Percentiles rank a stretch among this genome's conserved stretches.
These are phyloP conservation scores for Aureobasidium lini DNA, from an alignment of 2,329 filamentous ascomycete species.

Conservation along the genomic window DNA sequence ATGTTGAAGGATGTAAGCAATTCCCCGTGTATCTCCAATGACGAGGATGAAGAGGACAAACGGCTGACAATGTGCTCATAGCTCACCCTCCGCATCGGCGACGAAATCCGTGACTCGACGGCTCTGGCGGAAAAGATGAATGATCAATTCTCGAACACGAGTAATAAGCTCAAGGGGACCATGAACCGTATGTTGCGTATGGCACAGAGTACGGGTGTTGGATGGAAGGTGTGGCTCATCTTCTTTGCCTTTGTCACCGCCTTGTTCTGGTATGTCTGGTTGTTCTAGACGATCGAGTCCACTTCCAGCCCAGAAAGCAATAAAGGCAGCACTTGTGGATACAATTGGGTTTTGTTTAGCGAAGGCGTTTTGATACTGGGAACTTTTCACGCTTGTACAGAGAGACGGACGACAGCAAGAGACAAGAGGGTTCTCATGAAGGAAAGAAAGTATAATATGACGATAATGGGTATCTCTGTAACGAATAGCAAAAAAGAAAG, in stretches of 20 bases:
- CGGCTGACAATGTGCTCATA: conserved; percentile 28
- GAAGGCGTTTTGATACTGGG: background rate
- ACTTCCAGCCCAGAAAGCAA: too few relatives aligned
- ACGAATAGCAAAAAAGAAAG: background rate
- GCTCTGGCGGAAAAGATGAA: conserved; percentile 93
- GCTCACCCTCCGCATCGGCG: conserved; percentile 89
- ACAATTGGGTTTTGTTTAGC: background rate
- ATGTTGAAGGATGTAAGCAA: conserved; percentile 74
- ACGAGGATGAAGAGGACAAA: background rate
- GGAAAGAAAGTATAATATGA: background rate
- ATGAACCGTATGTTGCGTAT: conserved; percentile 97
- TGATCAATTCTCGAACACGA: conserved; percentile 80
- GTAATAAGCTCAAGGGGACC: conserved; percentile 73
- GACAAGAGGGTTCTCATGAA: background rate
- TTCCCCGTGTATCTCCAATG: background rate
- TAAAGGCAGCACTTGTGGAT: too few relatives aligned
- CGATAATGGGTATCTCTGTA: conserved; percentile 11
- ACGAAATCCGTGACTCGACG: conserved; percentile 87
- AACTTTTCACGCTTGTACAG: background rate
- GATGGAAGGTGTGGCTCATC: conserved; percentile 86
- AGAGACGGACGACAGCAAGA: background rate
- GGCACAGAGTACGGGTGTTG: conserved; percentile 88
- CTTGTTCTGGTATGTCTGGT: conserved; percentile 88
- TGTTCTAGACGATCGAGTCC: conserved; percentile 39
- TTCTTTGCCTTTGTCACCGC: conserved; percentile 81